phyloP scores from a whole-genome alignment of 2,329 filamentous ascomycete species.

The Phialophora macrospora region DNA sequence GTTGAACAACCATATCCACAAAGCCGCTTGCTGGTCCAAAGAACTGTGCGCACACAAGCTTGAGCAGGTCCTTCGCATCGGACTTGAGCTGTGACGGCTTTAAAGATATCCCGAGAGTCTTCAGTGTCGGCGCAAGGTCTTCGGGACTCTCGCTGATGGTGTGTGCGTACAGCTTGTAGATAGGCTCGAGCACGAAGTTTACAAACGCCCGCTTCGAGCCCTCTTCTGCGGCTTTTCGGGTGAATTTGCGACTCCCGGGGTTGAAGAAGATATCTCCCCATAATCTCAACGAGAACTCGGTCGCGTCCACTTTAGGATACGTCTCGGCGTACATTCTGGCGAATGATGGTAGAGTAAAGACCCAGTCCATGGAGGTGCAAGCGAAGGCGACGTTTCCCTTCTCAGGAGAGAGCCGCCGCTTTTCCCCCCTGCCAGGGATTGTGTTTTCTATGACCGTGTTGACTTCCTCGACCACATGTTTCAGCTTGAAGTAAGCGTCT shows the following conservation, averaged over 20 bases:
- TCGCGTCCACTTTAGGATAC: slow-evolving; percentile 78
- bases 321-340: slow-evolving; percentile 94
- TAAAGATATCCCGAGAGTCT: slow-evolving; percentile 77
- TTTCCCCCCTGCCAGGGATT: slow-evolving; percentile 78
- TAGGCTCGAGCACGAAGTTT: slow-evolving; percentile 91
- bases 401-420: slow-evolving; percentile 84
- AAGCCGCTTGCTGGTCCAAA: slow-evolving; percentile 89
- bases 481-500: slow-evolving; percentile 98
- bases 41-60: slow-evolving; percentile 90
- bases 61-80: slow-evolving; percentile 86
- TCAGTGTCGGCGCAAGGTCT: slow-evolving; percentile 78
- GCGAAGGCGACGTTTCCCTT: slow-evolving; percentile 98
- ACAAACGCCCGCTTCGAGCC: slow-evolving; percentile 84
- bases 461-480: slow-evolving; percentile 97
- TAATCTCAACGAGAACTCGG: slow-evolving; percentile 80
- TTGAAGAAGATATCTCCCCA: slow-evolving; percentile 99
- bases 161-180: slow-evolving; percentile 97
- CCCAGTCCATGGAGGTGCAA: slow-evolving; percentile 93
- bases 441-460: slow-evolving; percentile 93
- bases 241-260: slow-evolving; percentile 85
- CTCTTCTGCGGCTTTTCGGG: slow-evolving; percentile 81
- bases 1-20: slow-evolving; percentile 91
- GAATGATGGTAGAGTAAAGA: slow-evolving; percentile 91
- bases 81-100: slow-evolving; percentile 92
- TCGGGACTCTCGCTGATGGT: slow-evolving; percentile 89